Conservation (phyloP, 2,329 filamentous ascomycete genomes). For the Fusarium mundagurra region DNA sequence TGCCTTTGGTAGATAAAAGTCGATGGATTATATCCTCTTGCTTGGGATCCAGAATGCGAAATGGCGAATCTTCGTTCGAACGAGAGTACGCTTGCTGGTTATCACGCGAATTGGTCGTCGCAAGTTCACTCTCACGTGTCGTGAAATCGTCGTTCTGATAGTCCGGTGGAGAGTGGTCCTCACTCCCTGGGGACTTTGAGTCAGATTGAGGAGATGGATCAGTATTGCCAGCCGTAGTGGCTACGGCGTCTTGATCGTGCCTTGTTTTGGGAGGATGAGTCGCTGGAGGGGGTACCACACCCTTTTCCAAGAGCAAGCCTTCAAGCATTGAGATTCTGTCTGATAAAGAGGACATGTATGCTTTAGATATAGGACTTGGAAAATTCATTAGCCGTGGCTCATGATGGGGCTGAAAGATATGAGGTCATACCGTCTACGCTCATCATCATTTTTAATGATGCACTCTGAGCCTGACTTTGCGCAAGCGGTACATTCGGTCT, state of each 20-base stretch:
- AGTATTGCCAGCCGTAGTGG: neutral
- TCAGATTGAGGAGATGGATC: slow-evolving; percentile 15
- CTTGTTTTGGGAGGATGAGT: slow-evolving; percentile 63
- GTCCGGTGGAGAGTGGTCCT: slow-evolving; percentile 46
- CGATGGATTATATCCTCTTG: slow-evolving; percentile 60
- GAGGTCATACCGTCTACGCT: slow-evolving; percentile 58
- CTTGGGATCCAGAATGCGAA: slow-evolving; percentile 52
- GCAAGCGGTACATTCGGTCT: slow-evolving; percentile 62
- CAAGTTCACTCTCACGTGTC: slow-evolving; percentile 41
- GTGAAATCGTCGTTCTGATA: slow-evolving; percentile 48
- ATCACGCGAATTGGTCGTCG: slow-evolving; percentile 27
- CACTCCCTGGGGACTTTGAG: slow-evolving; percentile 26
- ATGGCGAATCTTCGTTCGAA: slow-evolving; percentile 46
- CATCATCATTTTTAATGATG: slow-evolving; percentile 67
- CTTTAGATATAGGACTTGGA: slow-evolving; percentile 64
- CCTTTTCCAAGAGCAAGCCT: slow-evolving; percentile 60
- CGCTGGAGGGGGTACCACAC: slow-evolving; percentile 60
- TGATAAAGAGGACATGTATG: slow-evolving; percentile 67
- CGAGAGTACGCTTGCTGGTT: slow-evolving; percentile 36
- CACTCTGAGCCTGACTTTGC: slow-evolving; percentile 60
- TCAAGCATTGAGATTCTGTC: slow-evolving; percentile 63
- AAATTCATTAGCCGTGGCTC: neutral
- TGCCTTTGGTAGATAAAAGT: slow-evolving; percentile 59
- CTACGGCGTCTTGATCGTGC: slow-evolving; percentile 48
- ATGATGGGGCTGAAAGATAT: neutral